phyloP scores from a whole-genome alignment of 306 rosid genomes.

The Abrus precatorius region DNA sequence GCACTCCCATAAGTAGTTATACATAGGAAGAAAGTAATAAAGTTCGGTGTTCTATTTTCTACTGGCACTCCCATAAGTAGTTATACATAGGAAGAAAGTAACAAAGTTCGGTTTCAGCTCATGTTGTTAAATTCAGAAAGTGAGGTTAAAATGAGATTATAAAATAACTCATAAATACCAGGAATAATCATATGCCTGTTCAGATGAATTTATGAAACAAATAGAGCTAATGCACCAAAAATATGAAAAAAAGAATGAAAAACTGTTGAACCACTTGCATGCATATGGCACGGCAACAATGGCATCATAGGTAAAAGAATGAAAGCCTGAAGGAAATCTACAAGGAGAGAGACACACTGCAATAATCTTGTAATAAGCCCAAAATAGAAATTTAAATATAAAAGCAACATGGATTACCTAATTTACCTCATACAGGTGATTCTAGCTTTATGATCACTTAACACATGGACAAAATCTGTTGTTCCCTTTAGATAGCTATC shows the following conservation, averaged over 20 bases:
- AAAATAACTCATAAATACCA: background rate
- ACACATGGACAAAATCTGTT: background rate
- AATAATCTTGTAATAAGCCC: background rate
- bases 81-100: background rate
- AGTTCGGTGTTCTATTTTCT: background rate
- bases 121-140: slow-evolving; percentile 10
- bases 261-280: background rate
- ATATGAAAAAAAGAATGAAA: background rate
- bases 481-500: slow-evolving; percentile 38
- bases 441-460: slow-evolving; percentile 73
- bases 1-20: background rate
- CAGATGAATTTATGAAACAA: slow-evolving; percentile 36
- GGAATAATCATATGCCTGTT: slow-evolving; percentile 19
- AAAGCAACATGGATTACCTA: slow-evolving; percentile 36
- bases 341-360: background rate
- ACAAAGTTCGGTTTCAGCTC: background rate
- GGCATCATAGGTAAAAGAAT: background rate
- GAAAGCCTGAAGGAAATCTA: background rate
- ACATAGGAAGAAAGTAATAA: background rate
- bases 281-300: background rate
- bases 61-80: background rate
- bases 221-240: background rate
- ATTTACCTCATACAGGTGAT: slow-evolving; percentile 81
- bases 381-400: background rate
- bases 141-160: background rate